Evolutionary conservation across 192 early-diverging fungal species (phyloP), one percentile per base, ranked within the genome.

Genomic region (Allomyces macrogynus): DNA sequence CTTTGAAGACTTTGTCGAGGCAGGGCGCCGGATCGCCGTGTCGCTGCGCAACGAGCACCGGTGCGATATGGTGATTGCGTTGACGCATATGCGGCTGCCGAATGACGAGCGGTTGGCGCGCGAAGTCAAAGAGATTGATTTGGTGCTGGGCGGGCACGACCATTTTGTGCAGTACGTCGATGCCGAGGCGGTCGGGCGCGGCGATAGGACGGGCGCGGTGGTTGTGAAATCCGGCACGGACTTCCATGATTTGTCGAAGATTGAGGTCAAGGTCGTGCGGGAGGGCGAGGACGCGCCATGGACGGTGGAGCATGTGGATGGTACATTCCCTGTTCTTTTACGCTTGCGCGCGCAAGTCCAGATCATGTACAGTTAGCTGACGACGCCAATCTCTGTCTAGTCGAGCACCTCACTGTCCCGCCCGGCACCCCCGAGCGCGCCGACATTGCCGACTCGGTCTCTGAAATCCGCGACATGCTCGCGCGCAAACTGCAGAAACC

Each of bases 41-140:
- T 62, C 22, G 65, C 63, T 87, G 25, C 70, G 69, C 9, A 72
- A 72, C 60, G 63, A 69, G 1, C 64, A 72, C 22, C 66, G 73
- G 0, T 81, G 80, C 27, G 83, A 86, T 60, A 24, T 88, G 24
- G 81, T 88, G 24, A 70, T 88, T 49, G 85, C 85, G n/a, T 67
- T 88, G 54, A 81, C 86, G 42, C 86, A 88, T 64, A 86, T 84
- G 79, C 77, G 86, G 0, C 66, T 86, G n/a, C 80, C 77, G 20
- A 84, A 85, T 69, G 85, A 88, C 68, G 70, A 82, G 24, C 76
- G 72, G 63, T 67, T 88, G 23, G 77, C 77, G 9, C 72, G 69
- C 49, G 63, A 67, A 44, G 61, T 67, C 8, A 79, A 73, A 11
- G 76, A 79, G 16, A 74, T 88, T 22, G 86, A 88, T 71, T 64